Evolutionary conservation across 306 rosid genomes (phyloP), one percentile per base, ranked within the genome.

Genomic region (Arachis hypogaea): DNA sequence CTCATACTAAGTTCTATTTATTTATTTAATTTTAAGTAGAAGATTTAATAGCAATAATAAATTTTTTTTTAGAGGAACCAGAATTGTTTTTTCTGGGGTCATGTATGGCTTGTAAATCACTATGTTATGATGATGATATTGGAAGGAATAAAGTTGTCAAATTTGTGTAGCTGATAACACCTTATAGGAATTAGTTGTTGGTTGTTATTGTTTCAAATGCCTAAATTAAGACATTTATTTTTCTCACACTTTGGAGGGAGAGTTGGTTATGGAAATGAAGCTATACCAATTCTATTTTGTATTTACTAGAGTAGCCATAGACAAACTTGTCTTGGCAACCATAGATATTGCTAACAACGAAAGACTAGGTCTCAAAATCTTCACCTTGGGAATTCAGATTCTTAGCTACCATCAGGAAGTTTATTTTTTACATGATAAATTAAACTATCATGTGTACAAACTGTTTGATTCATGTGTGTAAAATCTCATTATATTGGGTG

Each of bases 231-330:
- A 51, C 16, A 11, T 0, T 11, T 51, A 5, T 11, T 4, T 5
- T n/a, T 11, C 5, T 10, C 5, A 3, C 3, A 7, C 8, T 73
- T 49, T 18, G 4, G 60, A 16, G 11, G 61, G 61, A 49, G 63
- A 73, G n/a, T 16, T 40, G 69, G 14, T 49, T 16, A 18, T 47
- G 69, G 33, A 61, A 59, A 43, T 49, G 77, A 38, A 61, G 60
- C 28, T 9, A 49, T 72, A n/a, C 59, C 36, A 43, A 44, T 33
- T 51, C 60, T 72, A 9, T 22, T 22, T 33, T 33, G 38, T 22
- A 4, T 47, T 18, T 9, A 33, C 28, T 72, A 47, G 46, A 73
- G 43, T 69, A 61, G 7, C n/a, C 28, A 11, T 62, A 55, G 11
- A 61, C 38, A 49, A 63, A 38, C 29, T 49, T 36, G 61, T 46